Conservation (phyloP, 1,139 yeast genomes). For the Candida sp. region DNA sequence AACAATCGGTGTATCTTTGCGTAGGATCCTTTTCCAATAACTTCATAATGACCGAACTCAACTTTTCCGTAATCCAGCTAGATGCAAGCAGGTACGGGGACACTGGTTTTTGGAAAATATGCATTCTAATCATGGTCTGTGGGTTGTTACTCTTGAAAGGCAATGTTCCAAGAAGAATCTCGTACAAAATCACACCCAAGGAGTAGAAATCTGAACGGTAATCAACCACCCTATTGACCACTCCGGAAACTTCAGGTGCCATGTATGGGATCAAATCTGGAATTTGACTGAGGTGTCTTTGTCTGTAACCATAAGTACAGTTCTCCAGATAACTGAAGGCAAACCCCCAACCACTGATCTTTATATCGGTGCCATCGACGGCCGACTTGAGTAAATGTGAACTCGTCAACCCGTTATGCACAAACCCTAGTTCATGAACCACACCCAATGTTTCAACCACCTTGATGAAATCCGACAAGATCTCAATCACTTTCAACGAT, state of each 20-base stretch:
- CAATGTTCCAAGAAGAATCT: constrained; percentile 46
- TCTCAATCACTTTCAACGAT: constrained; percentile 28
- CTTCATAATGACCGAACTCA: constrained; percentile 47
- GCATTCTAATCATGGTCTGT: constrained; percentile 44
- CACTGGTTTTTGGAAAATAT: constrained; percentile 44
- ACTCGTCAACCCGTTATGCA: constrained; percentile 54
- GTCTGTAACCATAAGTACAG: constrained; percentile 36
- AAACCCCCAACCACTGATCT: constrained; percentile 56
- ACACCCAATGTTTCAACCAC: constrained; percentile 37
- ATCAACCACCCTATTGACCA: constrained; percentile 44
- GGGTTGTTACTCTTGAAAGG: constrained; percentile 52
- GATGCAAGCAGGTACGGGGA: constrained; percentile 40
- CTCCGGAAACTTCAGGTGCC: constrained; percentile 57
- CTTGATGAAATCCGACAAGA: constrained; percentile 35
- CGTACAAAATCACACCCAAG: constrained; percentile 55
- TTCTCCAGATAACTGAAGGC: constrained; percentile 51
- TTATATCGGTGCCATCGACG: constrained; percentile 31
- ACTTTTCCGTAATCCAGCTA: constrained; percentile 37
- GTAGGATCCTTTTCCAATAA: constrained; percentile 47
- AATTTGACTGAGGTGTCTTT: constrained; percentile 30
- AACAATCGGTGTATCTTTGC: constrained; percentile 44
- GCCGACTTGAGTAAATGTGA: constrained; percentile 36
- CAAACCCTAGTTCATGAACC: constrained; percentile 49
- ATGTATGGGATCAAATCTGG: constrained; percentile 50
- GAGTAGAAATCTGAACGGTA: constrained; percentile 56